A percentile compares a stretch with the other conserved stretches of the same genome.
Evolutionary conservation across 2,329 filamentous ascomycete species (phyloP).

Genomic region (Nothomitra cinnamomea): DNA sequence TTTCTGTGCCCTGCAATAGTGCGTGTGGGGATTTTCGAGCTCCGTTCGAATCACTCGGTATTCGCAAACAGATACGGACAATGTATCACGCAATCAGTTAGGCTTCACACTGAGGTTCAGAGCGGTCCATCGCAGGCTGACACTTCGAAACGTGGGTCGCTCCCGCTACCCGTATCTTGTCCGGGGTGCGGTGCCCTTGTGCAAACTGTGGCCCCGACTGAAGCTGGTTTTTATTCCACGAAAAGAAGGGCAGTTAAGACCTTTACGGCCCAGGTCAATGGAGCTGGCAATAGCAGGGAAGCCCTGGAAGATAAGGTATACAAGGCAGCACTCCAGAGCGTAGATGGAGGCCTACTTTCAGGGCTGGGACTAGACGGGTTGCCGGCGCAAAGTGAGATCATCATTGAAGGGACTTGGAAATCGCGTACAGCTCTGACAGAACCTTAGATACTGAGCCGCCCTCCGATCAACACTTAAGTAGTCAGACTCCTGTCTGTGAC

Average conservation of each 20-base stretch:
- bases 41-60: background rate
- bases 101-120: background rate
- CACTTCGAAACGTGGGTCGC: background rate
- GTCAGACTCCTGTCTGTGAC: slow-evolving; percentile 50
- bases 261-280: slow-evolving; percentile 13
- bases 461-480: background rate
- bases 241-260: slow-evolving; percentile 29
- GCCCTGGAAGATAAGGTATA: slow-evolving; percentile 11
- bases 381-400: slow-evolving; percentile 6
- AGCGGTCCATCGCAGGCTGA: background rate
- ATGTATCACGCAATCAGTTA: background rate
- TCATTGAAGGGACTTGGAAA: background rate
- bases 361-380: slow-evolving; percentile 16
- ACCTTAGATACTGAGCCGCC: background rate
- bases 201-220: slow-evolving; percentile 35
- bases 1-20: background rate
- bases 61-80: background rate
- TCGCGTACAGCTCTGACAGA: background rate
- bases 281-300: slow-evolving; percentile 6
- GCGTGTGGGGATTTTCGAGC: background rate
- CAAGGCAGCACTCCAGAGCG: slow-evolving; percentile 8
- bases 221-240: slow-evolving; percentile 40
- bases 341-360: background rate
- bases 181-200: slow-evolving; percentile 46
- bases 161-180: slow-evolving; percentile 32